Evolutionary conservation across 768 basidiomycete genomes (phyloP), one percentile per base, ranked within the genome.

Genomic region (Mycena maculata): DNA sequence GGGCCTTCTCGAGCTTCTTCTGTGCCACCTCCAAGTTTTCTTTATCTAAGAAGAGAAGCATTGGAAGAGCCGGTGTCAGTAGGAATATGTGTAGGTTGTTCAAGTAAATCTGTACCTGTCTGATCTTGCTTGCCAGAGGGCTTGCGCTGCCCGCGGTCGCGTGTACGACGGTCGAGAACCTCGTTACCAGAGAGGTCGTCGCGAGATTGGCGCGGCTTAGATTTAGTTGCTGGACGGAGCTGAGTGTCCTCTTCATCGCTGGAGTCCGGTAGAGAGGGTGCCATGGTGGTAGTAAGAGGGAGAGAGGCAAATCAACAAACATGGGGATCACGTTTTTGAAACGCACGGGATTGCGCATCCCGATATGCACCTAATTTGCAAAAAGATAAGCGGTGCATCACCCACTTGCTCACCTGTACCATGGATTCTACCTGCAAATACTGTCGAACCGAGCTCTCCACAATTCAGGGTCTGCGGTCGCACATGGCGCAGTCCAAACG

Each of bases 121-220:
- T 16, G 3, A 7, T 16, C 23, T 20, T 60, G 58, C 44, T 49
- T 60, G 3, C 2, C 22, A n/a, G 58, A 47, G 5, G 58, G 58
- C 27, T 60, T 13, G 18, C 58, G 58, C 2, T 25, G 7, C 7
- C 31, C 5, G 10, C 13, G 11, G 5, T 27, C 36, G 5, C 36
- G 47, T 1, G 58, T 60, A 9, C 58, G 58, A 2, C 4, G 39
- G 16, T 30, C 5, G 25, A 60, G 16, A 2, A 7, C 15, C 25
- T 20, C 16, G 25, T 60, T 60, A 23, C 47, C 58, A 20, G 58
- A 60, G 30, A 60, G 47, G 47, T 60, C 47, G 11, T 49, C 58
- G 5, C 47, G 23, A n/a, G 58, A 38, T n/a, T n/a, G n/a, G 58
- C 30, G 25, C 2, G 12, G 33, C 9, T 12, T 15, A 3, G 5